phyloP scores from a whole-genome alignment of 495 filamentous ascomycete genomes.

The Cercophora sp. region DNA sequence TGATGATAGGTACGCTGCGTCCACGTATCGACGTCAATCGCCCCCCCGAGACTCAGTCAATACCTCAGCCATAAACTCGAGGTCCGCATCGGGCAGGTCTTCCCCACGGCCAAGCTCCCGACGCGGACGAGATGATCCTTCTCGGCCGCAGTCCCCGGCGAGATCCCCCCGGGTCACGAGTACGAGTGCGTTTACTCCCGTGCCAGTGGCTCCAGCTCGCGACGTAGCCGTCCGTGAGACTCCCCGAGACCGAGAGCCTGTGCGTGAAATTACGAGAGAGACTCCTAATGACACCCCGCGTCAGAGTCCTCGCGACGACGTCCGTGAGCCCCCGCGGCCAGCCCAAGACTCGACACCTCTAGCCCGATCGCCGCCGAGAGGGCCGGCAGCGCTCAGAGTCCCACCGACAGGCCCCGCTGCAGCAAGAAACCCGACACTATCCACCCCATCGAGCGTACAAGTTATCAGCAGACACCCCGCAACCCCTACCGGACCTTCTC shows the following conservation, averaged over 20 bases:
- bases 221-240: slow-evolving; percentile 22
- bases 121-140: slow-evolving; percentile 40
- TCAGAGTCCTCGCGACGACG: slow-evolving; percentile 11
- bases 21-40: slow-evolving; percentile 36
- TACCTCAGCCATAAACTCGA: slow-evolving; percentile 40
- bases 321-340: slow-evolving; percentile 18
- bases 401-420: slow-evolving; percentile 45
- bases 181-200: slow-evolving; percentile 21
- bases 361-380: slow-evolving; percentile 41
- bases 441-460: slow-evolving; percentile 27
- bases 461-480: slow-evolving; percentile 30
- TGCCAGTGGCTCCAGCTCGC: slow-evolving; percentile 26
- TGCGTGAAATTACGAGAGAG: slow-evolving; percentile 11
- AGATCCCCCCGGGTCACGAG: slow-evolving; percentile 21
- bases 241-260: slow-evolving; percentile 21
- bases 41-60: slow-evolving; percentile 42
- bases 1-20: slow-evolving; percentile 37
- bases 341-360: slow-evolving; percentile 23
- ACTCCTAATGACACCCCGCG: slow-evolving; percentile 9
- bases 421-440: slow-evolving; percentile 32
- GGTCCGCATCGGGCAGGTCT: slow-evolving; percentile 39
- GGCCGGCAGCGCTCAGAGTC: slow-evolving; percentile 43
- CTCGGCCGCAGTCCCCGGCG: slow-evolving; percentile 35
- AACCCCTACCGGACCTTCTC: slow-evolving; percentile 25
- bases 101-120: slow-evolving; percentile 39